Percentiles rank a stretch among this genome's conserved stretches.
Evolutionary conservation across 371 early-diverging fungal species (phyloP).

Genomic region (Saksenaea oblongispora): DNA sequence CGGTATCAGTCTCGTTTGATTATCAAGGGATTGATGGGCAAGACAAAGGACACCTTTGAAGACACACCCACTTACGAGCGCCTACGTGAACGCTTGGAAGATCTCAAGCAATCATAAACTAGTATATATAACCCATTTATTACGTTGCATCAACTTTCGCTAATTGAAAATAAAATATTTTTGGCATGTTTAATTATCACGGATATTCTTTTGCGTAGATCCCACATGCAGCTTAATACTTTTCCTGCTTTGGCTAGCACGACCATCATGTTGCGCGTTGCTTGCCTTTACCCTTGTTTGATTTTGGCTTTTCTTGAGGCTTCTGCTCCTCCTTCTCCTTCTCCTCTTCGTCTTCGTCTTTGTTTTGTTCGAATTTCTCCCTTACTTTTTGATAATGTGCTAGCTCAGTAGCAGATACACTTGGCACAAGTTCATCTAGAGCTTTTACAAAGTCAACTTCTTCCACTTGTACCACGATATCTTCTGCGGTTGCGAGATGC

Average conservation of each 20-base stretch:
- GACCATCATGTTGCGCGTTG: no score
- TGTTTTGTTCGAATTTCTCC: slow-evolving; percentile 56
- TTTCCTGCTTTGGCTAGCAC: no score
- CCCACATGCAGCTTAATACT: background rate
- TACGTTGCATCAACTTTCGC: background rate
- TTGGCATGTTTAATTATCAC: no score
- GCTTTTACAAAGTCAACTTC: slow-evolving; percentile 85
- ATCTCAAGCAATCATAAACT: slow-evolving; percentile 41
- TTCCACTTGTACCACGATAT: slow-evolving; percentile 74
- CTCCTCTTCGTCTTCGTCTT: slow-evolving; percentile 25
- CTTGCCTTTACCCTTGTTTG: slow-evolving; percentile 28
- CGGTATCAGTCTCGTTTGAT: slow-evolving; percentile 80
- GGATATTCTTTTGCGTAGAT: background rate
- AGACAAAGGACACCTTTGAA: slow-evolving; percentile 75
- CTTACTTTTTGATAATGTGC: slow-evolving; percentile 82
- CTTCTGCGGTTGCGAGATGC: slow-evolving; percentile 45
- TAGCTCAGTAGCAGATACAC: slow-evolving; percentile 88
- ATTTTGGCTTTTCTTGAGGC: background rate
- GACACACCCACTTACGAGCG: slow-evolving; percentile 63
- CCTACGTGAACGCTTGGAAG: slow-evolving; percentile 61
- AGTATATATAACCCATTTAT: background rate
- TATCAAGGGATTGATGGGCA: slow-evolving; percentile 80
- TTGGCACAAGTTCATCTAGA: slow-evolving; percentile 83
- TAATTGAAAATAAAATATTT: background rate
- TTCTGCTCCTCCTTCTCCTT: slow-evolving; percentile 4